Evolutionary conservation across 192 early-diverging fungal species (phyloP).

Genomic region (Haplosporangium gracile): DNA sequence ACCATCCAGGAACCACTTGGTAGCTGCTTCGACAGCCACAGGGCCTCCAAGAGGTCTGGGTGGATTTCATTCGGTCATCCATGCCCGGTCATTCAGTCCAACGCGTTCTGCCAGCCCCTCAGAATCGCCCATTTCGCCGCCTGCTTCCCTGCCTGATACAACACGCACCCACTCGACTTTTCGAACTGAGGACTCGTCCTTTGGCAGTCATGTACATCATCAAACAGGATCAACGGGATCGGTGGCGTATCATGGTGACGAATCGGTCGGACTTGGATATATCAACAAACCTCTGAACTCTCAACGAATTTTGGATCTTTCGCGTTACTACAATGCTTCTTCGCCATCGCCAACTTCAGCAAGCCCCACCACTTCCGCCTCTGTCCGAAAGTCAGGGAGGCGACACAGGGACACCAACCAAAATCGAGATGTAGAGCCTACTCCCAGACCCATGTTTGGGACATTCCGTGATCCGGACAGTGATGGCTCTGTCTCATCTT

Average conservation of each 20-base stretch:
- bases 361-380: not conserved
- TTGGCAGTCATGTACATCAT: not conserved
- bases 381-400: not conserved
- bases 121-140: not conserved
- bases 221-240: not conserved
- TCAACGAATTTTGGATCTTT: conserved; percentile 10
- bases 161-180: not conserved
- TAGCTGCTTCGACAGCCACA: not conserved
- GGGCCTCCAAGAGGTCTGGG: not conserved
- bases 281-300: conserved; percentile 8
- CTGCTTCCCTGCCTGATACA: not conserved
- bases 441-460: conserved; percentile 9
- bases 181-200: not conserved
- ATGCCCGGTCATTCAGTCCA: conserved; percentile 28
- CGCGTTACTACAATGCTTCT: conserved; percentile 17
- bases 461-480: conserved; percentile 22
- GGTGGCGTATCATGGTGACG: not conserved
- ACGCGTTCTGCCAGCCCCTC: not conserved
- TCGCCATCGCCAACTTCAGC: not conserved
- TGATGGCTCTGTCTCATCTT: conserved; percentile 16
- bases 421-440: not conserved
- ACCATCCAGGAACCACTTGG: not conserved
- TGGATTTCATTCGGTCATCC: not conserved
- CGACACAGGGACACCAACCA: not conserved
- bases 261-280: conserved; percentile 19